Conservation (phyloP, 257 asterid genomes). For the Petunia secreta region DNA sequence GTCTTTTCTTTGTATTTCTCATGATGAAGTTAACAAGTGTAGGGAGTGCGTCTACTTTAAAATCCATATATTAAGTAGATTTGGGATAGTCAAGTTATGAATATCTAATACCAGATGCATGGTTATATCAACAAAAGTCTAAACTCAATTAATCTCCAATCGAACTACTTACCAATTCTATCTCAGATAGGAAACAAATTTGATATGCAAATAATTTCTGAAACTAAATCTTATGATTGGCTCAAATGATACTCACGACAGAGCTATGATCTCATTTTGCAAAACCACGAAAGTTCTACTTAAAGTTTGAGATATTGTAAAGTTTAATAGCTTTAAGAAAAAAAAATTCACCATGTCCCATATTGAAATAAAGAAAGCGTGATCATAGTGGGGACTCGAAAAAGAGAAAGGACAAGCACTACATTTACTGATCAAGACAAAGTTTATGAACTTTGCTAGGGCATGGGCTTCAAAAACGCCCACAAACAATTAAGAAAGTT, state of each 20-base stretch:
- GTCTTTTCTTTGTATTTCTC: not conserved
- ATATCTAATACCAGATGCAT: no score
- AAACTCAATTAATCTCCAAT: no score
- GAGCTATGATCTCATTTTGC: not conserved
- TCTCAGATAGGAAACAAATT: no score
- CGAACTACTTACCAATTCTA: no score
- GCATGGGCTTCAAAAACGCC: constrained; percentile 14
- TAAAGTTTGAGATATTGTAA: not conserved
- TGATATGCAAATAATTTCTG: not conserved
- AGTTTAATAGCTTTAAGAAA: constrained; percentile 2
- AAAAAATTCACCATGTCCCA: constrained; percentile 19
- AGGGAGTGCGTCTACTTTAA: not conserved
- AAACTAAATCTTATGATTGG: not conserved
- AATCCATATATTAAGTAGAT: no score
- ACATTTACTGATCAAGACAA: not conserved
- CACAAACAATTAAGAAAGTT: not conserved
- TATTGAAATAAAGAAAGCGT: not conserved
- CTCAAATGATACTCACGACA: not conserved
- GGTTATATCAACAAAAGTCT: no score
- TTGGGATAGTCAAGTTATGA: no score
- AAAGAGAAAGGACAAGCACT: constrained; percentile 21
- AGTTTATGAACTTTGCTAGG: not conserved
- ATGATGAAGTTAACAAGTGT: not conserved
- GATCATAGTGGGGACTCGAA: constrained; percentile 20
- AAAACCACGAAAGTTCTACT: constrained; percentile 4